These are phyloP conservation scores for Immersiporthe knoxdaviesiana DNA, from an alignment of 2,329 filamentous ascomycete genomes.

Conservation along the genomic window DNA sequence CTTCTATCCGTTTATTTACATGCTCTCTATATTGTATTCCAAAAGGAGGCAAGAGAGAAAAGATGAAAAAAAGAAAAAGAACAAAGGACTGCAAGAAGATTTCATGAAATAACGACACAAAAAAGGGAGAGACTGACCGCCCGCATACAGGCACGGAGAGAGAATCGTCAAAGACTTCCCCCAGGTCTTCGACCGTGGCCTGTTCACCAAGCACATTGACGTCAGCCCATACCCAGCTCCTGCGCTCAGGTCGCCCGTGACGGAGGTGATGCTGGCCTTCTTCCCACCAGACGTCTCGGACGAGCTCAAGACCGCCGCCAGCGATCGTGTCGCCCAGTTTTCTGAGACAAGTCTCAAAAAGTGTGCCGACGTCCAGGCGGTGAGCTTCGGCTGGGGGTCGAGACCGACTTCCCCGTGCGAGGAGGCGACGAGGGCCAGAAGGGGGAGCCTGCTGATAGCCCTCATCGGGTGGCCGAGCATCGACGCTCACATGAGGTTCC, in stretches of 20 bases:
- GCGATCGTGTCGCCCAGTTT: slow-evolving; percentile 13
- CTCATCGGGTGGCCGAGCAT: slow-evolving; percentile 45
- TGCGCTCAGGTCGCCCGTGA: slow-evolving; percentile 30
- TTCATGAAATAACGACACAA: no score
- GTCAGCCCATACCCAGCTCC: slow-evolving; percentile 25
- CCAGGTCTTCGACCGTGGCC: slow-evolving; percentile 30
- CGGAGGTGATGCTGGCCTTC: slow-evolving; percentile 29
- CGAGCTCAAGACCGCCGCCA: slow-evolving; percentile 11
- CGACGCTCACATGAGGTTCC: slow-evolving; percentile 42
- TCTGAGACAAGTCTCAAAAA: slow-evolving; percentile 27
- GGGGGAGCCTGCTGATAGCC: slow-evolving; percentile 33
- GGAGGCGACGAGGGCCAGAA: slow-evolving; percentile 36
- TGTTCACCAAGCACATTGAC: slow-evolving; percentile 33
- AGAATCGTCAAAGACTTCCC: slow-evolving; percentile 32
- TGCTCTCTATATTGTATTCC: no score
- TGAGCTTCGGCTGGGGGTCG: slow-evolving; percentile 37
- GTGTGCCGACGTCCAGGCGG: slow-evolving; percentile 24
- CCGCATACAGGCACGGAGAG: slow-evolving; percentile 27
- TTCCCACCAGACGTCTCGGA: slow-evolving; percentile 25
- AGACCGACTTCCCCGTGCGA: slow-evolving; percentile 38
- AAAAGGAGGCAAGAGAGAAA: not conserved
- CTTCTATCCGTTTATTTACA: no score
- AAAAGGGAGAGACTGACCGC: no score
- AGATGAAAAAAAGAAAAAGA: not conserved
- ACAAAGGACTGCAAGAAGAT: not conserved